phyloP scores from a whole-genome alignment of 2,329 filamentous ascomycete genomes.

The Blumeria graminis region DNA sequence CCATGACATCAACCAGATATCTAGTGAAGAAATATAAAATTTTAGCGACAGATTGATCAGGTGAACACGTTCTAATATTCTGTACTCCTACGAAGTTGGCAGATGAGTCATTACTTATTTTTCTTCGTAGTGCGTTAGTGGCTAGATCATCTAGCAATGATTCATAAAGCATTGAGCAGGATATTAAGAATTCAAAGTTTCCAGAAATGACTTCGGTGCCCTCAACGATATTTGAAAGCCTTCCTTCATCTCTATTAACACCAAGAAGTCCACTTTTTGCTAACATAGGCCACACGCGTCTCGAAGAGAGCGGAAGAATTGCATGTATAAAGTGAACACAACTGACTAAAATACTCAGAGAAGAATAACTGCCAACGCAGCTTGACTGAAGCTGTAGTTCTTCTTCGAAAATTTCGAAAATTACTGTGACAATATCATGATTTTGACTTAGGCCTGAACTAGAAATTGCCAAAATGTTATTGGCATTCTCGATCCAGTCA shows the following conservation, averaged over 20 bases:
- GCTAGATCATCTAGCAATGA: constrained; percentile 54
- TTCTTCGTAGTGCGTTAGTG: constrained; percentile 41
- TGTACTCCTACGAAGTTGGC: constrained; percentile 22
- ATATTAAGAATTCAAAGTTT: constrained; percentile 53
- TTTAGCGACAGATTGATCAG: constrained; percentile 51
- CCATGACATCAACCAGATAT: constrained; percentile 58
- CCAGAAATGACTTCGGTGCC: constrained; percentile 56
- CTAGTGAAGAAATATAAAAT: constrained; percentile 51
- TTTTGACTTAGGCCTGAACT: constrained; percentile 30
- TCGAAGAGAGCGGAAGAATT: constrained; percentile 47
- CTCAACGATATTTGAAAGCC: constrained; percentile 57
- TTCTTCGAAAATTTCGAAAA: constrained; percentile 68
- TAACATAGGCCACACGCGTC: constrained; percentile 75
- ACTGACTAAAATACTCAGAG: constrained; percentile 38
- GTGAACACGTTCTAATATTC: constrained; percentile 43
- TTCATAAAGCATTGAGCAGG: constrained; percentile 50
- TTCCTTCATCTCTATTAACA: constrained; percentile 49
- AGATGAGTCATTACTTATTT: constrained; percentile 26
- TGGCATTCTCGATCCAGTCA: constrained; percentile 18
- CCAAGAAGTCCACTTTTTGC: constrained; percentile 59
- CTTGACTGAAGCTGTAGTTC: constrained; percentile 25
- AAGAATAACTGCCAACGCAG: constrained; percentile 17
- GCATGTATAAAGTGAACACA: constrained; percentile 63
- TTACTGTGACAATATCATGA: constrained; percentile 51
- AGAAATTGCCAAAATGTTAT: constrained; percentile 28